Percentiles rank a stretch among this genome's conserved stretches.
These are phyloP conservation scores for Russula compacta DNA, from an alignment of 768 basidiomycete genomes.

Conservation along the genomic window DNA sequence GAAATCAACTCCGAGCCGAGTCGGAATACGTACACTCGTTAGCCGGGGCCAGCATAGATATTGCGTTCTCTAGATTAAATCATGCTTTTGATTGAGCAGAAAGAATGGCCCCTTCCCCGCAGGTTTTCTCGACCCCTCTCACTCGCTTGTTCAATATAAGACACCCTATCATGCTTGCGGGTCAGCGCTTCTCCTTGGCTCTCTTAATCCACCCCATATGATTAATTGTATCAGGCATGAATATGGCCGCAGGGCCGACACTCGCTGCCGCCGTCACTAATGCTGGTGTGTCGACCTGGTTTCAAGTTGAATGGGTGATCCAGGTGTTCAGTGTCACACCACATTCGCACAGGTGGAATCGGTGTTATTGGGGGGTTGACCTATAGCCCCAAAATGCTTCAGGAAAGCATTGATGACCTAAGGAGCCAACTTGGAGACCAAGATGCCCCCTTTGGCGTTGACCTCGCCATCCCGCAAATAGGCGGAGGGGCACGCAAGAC, in stretches of 20 bases:
- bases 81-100: neutral
- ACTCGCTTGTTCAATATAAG: slow-evolving; percentile 68
- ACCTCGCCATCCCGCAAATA: slow-evolving; percentile 74
- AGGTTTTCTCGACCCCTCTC: slow-evolving; percentile 63
- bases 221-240: slow-evolving; percentile 47
- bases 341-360: slow-evolving; percentile 45
- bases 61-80: too few relatives aligned
- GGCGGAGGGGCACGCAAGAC: slow-evolving; percentile 80
- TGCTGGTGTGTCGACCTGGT: slow-evolving; percentile 40
- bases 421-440: slow-evolving; percentile 68
- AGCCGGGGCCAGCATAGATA: too few relatives aligned
- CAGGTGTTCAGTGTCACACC: neutral
- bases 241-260: slow-evolving; percentile 77
- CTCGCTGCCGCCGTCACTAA: slow-evolving; percentile 90
- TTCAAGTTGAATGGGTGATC: neutral
- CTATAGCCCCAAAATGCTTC: slow-evolving; percentile 64
- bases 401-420: slow-evolving; percentile 58
- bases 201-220: neutral
- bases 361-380: slow-evolving; percentile 83
- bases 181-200: slow-evolving; percentile 21
- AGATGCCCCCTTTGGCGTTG: slow-evolving; percentile 72
- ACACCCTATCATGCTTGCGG: slow-evolving; percentile 82
- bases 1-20: too few relatives aligned
- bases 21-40: too few relatives aligned
- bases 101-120: slow-evolving; percentile 56